These are phyloP conservation scores for Talaromyces sp. DNA, from an alignment of 2,329 filamentous ascomycete species.

Conservation along the genomic window DNA sequence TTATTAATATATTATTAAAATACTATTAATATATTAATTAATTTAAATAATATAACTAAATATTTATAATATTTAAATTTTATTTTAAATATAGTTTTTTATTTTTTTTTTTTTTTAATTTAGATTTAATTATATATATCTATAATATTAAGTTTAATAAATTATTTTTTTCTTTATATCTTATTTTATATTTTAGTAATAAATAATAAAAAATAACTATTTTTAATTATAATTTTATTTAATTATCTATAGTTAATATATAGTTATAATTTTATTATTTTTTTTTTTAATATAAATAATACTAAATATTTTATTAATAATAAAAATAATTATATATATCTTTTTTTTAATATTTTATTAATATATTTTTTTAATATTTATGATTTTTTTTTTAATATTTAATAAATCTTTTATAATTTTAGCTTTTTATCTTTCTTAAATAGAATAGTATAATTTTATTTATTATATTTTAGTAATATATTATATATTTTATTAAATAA, in stretches of 20 bases:
- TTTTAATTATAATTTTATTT: no score
- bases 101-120: slow-evolving; percentile 22
- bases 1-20: slow-evolving; percentile 5
- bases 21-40: slow-evolving; percentile 13
- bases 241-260: no score
- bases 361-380: neutral
- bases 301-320: no score
- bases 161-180: slow-evolving; percentile 4
- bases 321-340: neutral
- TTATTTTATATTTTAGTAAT: no score
- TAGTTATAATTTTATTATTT: no score
- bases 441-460: slow-evolving; percentile 1
- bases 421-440: neutral
- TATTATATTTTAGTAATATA: neutral
- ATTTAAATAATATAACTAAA: slow-evolving; percentile 23
- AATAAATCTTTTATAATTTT: neutral
- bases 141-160: slow-evolving; percentile 20
- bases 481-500: slow-evolving; percentile 8
- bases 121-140: slow-evolving; percentile 15
- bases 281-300: no score
- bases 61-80: slow-evolving; percentile 24
- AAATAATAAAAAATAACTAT: no score
- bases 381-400: neutral
- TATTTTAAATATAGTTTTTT: slow-evolving; percentile 25
- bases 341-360: neutral